Conservation (phyloP, 2,329 filamentous ascomycete species). For the Microthyrium microscopicum region DNA sequence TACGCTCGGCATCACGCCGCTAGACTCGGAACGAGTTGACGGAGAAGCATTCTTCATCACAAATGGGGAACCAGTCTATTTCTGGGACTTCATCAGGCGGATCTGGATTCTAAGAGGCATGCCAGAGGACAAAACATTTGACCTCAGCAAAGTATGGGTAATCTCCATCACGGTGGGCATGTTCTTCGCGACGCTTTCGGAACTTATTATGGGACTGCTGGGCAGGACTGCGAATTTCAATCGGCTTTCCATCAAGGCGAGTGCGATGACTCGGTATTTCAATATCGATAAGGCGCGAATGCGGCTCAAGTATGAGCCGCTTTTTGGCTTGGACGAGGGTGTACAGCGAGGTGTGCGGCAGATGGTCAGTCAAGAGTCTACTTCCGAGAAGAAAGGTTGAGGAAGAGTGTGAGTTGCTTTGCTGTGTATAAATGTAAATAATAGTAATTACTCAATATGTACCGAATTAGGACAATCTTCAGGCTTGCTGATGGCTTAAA, state of each 20-base stretch:
- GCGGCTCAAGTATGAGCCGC: constrained; percentile 36
- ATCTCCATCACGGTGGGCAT: constrained; percentile 19
- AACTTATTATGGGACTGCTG: constrained; percentile 18
- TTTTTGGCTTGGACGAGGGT: constrained; percentile 34
- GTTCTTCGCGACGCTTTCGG: constrained; percentile 24
- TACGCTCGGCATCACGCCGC: constrained; percentile 25
- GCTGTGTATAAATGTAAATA: too few species aligned
- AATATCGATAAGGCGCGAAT: constrained; percentile 33
- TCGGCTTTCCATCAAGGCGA: constrained; percentile 38
- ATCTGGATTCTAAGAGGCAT: constrained; percentile 53
- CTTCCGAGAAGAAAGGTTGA: too few species aligned
- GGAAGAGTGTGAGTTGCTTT: too few species aligned
- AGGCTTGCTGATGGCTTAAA: too few species aligned
- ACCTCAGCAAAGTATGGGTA: constrained; percentile 29
- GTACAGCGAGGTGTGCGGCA: constrained; percentile 20
- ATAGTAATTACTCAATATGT: too few species aligned
- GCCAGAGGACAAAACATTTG: constrained; percentile 29
- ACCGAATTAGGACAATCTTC: too few species aligned
- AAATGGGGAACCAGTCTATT: constrained; percentile 75
- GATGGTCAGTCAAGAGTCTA: neutral
- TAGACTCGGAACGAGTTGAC: constrained; percentile 7
- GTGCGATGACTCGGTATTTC: constrained; percentile 35
- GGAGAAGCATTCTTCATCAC: constrained; percentile 84
- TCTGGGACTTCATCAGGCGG: constrained; percentile 73
- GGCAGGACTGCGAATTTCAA: constrained; percentile 31